Base-by-base conservation (phyloP, 805 yeast species). In the Kluyveromyces starmeri region DNA sequence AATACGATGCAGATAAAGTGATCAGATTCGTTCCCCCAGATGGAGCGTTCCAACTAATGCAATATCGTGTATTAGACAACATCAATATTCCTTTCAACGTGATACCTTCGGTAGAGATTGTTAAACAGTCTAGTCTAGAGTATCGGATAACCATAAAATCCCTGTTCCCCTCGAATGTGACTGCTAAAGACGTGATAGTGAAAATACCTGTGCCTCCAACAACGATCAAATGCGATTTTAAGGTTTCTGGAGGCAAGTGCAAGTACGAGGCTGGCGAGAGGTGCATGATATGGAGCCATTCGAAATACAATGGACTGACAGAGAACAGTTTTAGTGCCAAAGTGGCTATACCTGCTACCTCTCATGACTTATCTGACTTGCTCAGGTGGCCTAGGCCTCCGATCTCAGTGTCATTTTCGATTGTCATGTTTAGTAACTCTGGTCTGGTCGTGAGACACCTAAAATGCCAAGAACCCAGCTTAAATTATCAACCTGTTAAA, bases 11-110 rank as follows among this genome's bases (percentile, higher is more conserved):
- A 14, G 76, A 78, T 17, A 63, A 81, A 26, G 61, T 72, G 16
- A 79, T 86, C 38, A 73, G 70, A 29, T 85, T 86, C 44, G 65
- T 77, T 9, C 95, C 95, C 2, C 95, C 95, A 2, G 95, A 85
- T 58, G 94, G 94, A 1, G 73, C 75, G 34, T 83, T 84, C 52
- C 89, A 84, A 55, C 68, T 86, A 40, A 78, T 86, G 88, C 67
- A 73, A 22, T 86, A 85, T 58, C 64, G 78, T 37, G 68, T 71
- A 2, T 58, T 65, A 1, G 73, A 74, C 28, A 73, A 75, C 43
- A 61, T 82, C 39, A 73, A 71, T 32, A 51, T 83, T 20, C 96
- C 96, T 4, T 82, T 85, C 57, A 64, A 65, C 33, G 68, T 85
- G 11, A 61, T 68, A 4, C 81, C 89, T 2, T 63, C 65, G 20